These are phyloP conservation scores for Agroathelia rolfsii DNA, from an alignment of 1,284 basidiomycete species.

Conservation along the genomic window DNA sequence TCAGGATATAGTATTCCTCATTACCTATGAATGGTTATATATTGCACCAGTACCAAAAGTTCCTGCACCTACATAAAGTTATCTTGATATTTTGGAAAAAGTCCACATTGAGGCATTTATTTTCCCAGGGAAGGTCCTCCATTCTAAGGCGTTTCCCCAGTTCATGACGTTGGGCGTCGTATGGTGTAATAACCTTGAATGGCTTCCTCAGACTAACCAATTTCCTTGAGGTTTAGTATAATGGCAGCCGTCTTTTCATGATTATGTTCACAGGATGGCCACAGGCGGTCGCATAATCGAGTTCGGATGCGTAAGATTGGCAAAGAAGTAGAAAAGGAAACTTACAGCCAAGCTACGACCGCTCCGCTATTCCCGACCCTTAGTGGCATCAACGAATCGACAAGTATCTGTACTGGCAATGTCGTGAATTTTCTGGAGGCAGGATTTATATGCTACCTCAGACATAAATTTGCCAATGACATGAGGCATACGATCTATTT, in stretches of 20 bases:
- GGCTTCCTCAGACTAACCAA: constrained; percentile 9
- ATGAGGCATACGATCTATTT: constrained; percentile 72
- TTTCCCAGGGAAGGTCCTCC: constrained; percentile 1
- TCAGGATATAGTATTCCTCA: constrained; percentile 55
- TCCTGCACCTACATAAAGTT: no score
- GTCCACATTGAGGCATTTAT: constrained; percentile 15
- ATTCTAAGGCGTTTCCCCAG: constrained; percentile 1
- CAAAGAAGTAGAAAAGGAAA: not conserved
- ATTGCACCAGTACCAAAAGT: no score
- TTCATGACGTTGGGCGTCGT: constrained; percentile 2
- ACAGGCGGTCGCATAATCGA: no score
- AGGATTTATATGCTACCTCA: constrained; percentile 43
- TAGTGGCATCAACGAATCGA: constrained; percentile 19
- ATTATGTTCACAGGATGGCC: constrained; percentile 13
- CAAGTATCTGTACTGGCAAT: constrained; percentile 9
- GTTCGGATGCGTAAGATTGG: constrained; percentile 5
- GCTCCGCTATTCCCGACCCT: constrained; percentile 14
- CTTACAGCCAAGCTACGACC: constrained; percentile 21
- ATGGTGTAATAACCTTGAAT: constrained; percentile 20
- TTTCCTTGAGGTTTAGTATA: constrained; percentile 14
- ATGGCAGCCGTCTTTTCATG: constrained; percentile 17
- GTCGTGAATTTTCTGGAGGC: constrained; percentile 27
- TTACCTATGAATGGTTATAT: no score
- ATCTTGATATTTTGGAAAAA: constrained; percentile 48
- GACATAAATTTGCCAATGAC: constrained; percentile 69